Base-by-base conservation (phyloP, 768 basidiomycete species). In the Collybia sp. region DNA sequence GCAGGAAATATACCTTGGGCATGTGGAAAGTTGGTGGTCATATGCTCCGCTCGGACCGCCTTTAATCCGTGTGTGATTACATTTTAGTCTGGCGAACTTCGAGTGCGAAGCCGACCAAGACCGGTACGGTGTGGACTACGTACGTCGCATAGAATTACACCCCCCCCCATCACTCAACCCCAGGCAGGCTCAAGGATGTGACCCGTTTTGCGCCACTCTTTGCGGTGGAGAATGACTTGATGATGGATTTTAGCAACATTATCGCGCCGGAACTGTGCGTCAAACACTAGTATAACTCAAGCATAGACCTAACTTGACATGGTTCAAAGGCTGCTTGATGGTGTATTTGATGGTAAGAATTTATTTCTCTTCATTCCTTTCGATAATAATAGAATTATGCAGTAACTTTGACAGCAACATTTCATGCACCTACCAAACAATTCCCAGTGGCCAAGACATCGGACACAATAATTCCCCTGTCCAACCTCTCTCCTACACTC, bases 51-150 rank as follows among this genome's bases (percentile, higher is more conserved):
- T 35, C 9, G 9, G 19, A 18, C 11, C 40, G 6, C 11, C 10
- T 15, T 11, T 46, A 33, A 42, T 58, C 3, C 31, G 19, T 12
- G 25, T 20, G 32, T 30, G 42, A 13, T 2, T 45, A 13, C 30
- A 25, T 25, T 25, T 25, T 25, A 82, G 82, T 84, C 42, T 84
- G 82, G 82, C 71, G 83, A 10, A 81, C 76, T 25, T 82, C 80
- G 2, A 83, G 81, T 34, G 76, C 83, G 0, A 82, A 84, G 55
- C 83, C 82, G 0, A 79, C 75, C 0, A 55, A 49, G 19, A 69
- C 71, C 2, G 83, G 81, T 1, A 84, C 83, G 46, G 73, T 79
- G 30, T 84, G 82, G 82, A 83, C 73, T n/a, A 76, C 65, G 69
- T 53, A 59, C 52, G 46, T 12, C 49, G 50, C 16, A 52, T 49